Base-by-base conservation (phyloP, 768 basidiomycete genomes). In the Mycena venus region DNA sequence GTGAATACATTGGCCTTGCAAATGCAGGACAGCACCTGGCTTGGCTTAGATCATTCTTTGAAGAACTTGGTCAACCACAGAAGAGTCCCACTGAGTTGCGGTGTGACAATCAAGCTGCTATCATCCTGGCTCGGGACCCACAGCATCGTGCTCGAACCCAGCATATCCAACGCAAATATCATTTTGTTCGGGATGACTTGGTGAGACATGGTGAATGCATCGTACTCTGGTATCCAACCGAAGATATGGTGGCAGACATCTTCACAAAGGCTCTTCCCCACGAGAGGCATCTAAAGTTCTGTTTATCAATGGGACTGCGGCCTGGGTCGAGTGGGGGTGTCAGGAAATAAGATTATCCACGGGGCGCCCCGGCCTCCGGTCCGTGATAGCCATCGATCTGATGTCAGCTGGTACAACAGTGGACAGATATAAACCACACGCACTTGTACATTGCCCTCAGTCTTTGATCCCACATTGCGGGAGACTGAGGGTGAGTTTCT, bases 171-270 rank as follows among this genome's bases (percentile, higher is more conserved):
- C 21, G 62, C 0, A 64, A 64, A 21, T 64, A 64, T 31, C 62
- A 64, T 7, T 64, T 29, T 36, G 31, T 64, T 7, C 62, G 44
- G 21, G 62, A 64, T 64, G 62, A 44, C 44, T 49, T 64, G 42
- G 72, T 85, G 29, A 71, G 56, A 15, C 11, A 53, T 9, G 61
- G 61, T 11, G 25, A 68, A 32, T 32, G 55, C 53, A 23, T 44
- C 25, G 42, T 76, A 8, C 36, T 27, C 68, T 31, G 74, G 53
- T 61, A 58, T 60, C 58, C 73, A 21, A 77, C 74, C 27, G 44
- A 83, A 72, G 61, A 74, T 21, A 82, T 82, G 78, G 55, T 72
- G 2, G 83, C 83, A 11, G 82, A 83, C 68, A 70, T 79, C 27
- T 69, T 83, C 23, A 83, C 82, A 14, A 76, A 75, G 34, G 23